These are phyloP conservation scores for Phaeotremella skinneri DNA, from an alignment of 768 basidiomycete species.

Conservation along the genomic window DNA sequence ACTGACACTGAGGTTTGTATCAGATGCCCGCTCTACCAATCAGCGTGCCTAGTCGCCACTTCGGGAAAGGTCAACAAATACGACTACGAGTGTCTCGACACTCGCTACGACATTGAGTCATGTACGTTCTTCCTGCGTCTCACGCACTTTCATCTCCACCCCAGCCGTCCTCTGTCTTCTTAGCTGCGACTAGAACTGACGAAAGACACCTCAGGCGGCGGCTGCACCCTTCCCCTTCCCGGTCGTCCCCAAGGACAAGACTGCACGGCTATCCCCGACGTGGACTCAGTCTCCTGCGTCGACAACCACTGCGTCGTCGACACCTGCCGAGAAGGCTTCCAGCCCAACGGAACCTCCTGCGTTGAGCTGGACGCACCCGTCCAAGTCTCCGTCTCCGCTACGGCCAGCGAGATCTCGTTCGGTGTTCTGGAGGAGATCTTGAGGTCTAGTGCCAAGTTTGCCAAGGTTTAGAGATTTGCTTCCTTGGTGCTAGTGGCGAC, in stretches of 20 bases:
- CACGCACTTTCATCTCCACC: not conserved
- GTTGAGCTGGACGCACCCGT: too few relatives aligned
- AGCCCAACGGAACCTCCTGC: constrained; percentile 5
- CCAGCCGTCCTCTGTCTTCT: not conserved
- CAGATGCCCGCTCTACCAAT: not conserved
- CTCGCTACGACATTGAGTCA: constrained; percentile 29
- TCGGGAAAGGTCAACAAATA: not conserved
- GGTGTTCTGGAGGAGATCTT: not conserved
- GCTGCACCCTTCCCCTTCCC: constrained; percentile 24
- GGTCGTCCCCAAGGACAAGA: constrained; percentile 25
- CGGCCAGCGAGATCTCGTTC: too few relatives aligned
- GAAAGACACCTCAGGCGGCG: constrained; percentile 28
- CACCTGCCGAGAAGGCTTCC: constrained; percentile 16
- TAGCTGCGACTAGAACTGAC: not conserved
- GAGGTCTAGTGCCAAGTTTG: not conserved
- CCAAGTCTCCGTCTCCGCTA: too few relatives aligned
- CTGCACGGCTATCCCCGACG: constrained; percentile 38
- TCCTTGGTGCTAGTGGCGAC: too few relatives aligned
- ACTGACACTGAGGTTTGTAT: not conserved
- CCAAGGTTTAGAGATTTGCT: too few relatives aligned
- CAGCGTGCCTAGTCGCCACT: not conserved
- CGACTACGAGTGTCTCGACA: constrained; percentile 40
- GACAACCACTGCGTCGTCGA: constrained; percentile 29
- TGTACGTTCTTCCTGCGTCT: constrained; percentile 19
- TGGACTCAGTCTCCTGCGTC: constrained; percentile 31